phyloP scores from a whole-genome alignment of 2,329 filamentous ascomycete species.

The Huntiella savannae region DNA sequence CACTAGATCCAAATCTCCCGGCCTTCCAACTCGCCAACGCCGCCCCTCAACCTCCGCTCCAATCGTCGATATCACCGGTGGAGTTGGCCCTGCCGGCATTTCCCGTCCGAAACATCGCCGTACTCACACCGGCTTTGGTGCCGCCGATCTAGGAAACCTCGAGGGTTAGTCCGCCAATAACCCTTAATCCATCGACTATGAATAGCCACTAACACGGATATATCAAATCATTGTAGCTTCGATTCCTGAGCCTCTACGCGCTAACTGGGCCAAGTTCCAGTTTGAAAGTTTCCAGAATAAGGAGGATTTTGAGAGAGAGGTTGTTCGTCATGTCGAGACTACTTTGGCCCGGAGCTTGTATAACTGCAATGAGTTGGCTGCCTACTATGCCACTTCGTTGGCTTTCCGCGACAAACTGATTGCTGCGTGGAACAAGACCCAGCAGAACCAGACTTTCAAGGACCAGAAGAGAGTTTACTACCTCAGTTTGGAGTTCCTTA shows the following conservation, averaged over 20 bases:
- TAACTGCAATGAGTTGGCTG: conserved; percentile 92
- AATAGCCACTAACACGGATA: background rate
- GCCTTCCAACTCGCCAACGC: conserved; percentile 46
- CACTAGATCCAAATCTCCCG: background rate
- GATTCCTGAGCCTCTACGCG: conserved; percentile 76
- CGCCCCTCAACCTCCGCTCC: conserved; percentile 67
- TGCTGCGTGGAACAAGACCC: conserved; percentile 93
- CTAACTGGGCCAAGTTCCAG: conserved; percentile 50
- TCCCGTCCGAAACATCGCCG: conserved; percentile 87
- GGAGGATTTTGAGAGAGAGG: conserved; percentile 71
- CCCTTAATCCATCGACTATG: background rate
- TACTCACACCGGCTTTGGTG: conserved; percentile 85
- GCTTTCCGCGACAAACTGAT: conserved; percentile 87
- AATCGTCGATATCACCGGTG: conserved; percentile 69
- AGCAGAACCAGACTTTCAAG: conserved; percentile 80
- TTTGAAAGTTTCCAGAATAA: conserved; percentile 53
- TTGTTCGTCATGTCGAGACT: conserved; percentile 89
- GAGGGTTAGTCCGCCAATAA: conserved; percentile 41
- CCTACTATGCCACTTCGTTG: conserved; percentile 77
- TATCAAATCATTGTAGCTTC: conserved; percentile 27
- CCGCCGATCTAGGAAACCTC: conserved; percentile 79
- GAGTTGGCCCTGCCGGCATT: conserved; percentile 69
- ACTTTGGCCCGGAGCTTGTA: conserved; percentile 89
- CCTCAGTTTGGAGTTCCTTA: conserved; percentile 89
- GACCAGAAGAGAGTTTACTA: conserved; percentile 96